A percentile compares a stretch with the other conserved stretches of the same genome.
Evolutionary conservation across 371 early-diverging fungal species (phyloP).

Genomic region (Vairimorpha ceranae): DNA sequence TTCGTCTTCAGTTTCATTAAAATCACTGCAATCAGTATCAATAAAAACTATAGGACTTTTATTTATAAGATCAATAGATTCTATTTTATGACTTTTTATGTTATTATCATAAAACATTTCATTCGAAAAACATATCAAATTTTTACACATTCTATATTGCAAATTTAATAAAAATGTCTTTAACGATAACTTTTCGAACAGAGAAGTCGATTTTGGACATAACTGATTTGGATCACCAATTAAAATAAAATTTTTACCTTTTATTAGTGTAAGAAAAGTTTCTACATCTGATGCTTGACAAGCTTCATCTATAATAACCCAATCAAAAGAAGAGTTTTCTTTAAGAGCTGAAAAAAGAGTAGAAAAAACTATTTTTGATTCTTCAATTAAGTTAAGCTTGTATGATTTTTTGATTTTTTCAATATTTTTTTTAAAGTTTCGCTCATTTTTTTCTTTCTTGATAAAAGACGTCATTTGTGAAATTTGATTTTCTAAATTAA

Average conservation of each 20-base stretch:
- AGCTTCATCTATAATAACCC: constrained; percentile 87
- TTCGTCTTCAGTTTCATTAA: constrained; percentile 3
- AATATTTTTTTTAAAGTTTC: constrained; percentile 66
- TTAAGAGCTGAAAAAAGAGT: constrained; percentile 64
- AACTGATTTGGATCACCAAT: constrained; percentile 96
- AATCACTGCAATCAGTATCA: constrained; percentile 38
- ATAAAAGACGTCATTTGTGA: constrained; percentile 66
- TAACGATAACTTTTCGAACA: constrained; percentile 33
- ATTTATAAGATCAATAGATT: constrained; percentile 6
- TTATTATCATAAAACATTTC: constrained; percentile 50
- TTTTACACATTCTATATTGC: constrained; percentile 60
- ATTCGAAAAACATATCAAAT: constrained; percentile 41
- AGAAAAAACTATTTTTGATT: constrained; percentile 65
- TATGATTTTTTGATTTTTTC: constrained; percentile 69
- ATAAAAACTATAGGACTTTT: constrained; percentile 42
- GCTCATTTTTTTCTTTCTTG: constrained; percentile 68
- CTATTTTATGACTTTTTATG: constrained; percentile 25
- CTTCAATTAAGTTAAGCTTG: constrained; percentile 65
- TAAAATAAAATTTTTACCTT: constrained; percentile 72
- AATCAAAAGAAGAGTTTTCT: constrained; percentile 71
- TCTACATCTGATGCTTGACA: constrained; percentile 84
- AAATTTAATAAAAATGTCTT: constrained; percentile 44
- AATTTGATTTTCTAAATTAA: constrained; percentile 69
- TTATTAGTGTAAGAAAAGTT: constrained; percentile 78
- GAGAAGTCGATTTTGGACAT: constrained; percentile 70